Conservation (phyloP, 2,329 filamentous ascomycete species). For the Whalleya microplaca region DNA sequence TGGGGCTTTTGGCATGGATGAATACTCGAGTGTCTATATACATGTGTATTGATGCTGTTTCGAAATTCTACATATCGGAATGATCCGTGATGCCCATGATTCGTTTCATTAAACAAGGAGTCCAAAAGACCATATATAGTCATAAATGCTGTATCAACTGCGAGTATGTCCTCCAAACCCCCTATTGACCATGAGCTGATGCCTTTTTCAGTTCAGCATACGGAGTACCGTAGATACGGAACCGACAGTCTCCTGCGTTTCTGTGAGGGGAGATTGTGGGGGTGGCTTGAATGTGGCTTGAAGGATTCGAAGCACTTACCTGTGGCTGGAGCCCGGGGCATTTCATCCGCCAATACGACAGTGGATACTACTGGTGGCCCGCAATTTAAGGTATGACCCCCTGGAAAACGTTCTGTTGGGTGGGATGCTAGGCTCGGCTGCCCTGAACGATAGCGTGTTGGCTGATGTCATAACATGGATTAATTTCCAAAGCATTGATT, state of each 20-base stretch:
- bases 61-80: neutral
- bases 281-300: neutral
- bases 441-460: neutral
- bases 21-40: neutral
- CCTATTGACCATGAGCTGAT: too few species aligned
- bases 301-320: neutral
- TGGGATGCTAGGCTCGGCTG: neutral
- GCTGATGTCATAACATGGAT: conserved; percentile 18
- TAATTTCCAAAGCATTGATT: conserved; percentile 4
- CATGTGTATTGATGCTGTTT: neutral
- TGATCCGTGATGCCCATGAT: neutral
- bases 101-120: neutral
- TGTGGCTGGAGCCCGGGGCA: neutral
- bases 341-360: neutral
- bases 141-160: too few species aligned
- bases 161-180: too few species aligned
- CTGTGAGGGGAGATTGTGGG: neutral
- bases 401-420: neutral
- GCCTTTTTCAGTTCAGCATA: too few species aligned
- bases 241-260: too few species aligned
- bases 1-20: neutral
- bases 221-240: too few species aligned
- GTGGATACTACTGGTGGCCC: too few species aligned
- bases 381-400: neutral
- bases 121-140: neutral